These are phyloP conservation scores for Ploettnerulaceae sp. DNA, from an alignment of 2,329 filamentous ascomycete species.

Conservation along the genomic window DNA sequence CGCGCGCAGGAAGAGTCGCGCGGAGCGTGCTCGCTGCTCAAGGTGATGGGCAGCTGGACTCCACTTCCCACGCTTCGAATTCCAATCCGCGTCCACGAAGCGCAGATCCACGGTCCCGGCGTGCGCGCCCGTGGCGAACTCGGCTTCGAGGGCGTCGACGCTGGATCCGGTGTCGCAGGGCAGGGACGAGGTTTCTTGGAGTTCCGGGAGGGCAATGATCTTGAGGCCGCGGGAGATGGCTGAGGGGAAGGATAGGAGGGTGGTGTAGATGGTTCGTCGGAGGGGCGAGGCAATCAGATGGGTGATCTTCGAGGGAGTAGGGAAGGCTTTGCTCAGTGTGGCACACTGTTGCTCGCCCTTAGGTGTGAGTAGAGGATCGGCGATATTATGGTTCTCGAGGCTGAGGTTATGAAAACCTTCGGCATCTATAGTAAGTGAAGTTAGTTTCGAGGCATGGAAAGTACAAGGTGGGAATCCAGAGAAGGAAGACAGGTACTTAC, in stretches of 20 bases:
- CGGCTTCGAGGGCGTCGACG: slow-evolving; percentile 47
- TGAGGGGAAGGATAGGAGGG: slow-evolving; percentile 62
- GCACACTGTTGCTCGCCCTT: slow-evolving; percentile 73
- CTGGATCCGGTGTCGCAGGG: slow-evolving; percentile 73
- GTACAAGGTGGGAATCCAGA: neutral
- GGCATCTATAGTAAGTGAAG: slow-evolving; percentile 44
- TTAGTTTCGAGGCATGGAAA: neutral
- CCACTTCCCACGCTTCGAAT: slow-evolving; percentile 50
- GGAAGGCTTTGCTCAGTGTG: slow-evolving; percentile 56
- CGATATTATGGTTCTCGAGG: slow-evolving; percentile 62
- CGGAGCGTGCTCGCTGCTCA: slow-evolving; percentile 44
- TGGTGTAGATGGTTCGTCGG: slow-evolving; percentile 75
- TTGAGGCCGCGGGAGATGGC: slow-evolving; percentile 38
- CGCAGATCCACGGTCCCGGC: slow-evolving; percentile 56
- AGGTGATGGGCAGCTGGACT: slow-evolving; percentile 15
- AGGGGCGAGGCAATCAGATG: slow-evolving; percentile 75
- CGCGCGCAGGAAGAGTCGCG: slow-evolving; percentile 53
- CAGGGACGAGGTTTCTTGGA: slow-evolving; percentile 72
- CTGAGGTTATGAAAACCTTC: slow-evolving; percentile 78
- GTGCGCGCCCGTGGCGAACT: slow-evolving; percentile 47
- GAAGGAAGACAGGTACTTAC: slow-evolving; percentile 26
- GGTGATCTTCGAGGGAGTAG: slow-evolving; percentile 59
- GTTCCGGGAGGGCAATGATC: slow-evolving; percentile 64
- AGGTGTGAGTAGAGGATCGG: slow-evolving; percentile 73
- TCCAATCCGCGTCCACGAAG: slow-evolving; percentile 64